Base-by-base conservation (phyloP, 2,329 filamentous ascomycete species). In the Hypoxylon sp. region DNA sequence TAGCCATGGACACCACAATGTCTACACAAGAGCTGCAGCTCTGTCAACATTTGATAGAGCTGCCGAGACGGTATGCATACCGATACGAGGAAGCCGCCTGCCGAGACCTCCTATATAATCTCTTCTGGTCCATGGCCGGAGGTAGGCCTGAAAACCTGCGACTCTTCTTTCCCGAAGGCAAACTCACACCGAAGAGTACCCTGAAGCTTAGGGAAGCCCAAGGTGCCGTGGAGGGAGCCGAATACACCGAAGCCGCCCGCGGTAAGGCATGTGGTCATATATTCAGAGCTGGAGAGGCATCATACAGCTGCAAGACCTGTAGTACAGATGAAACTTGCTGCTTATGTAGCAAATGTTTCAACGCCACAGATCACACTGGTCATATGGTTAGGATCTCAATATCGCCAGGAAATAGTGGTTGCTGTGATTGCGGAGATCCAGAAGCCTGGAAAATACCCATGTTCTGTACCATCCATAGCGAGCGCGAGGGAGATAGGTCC, bases 191-290 rank as follows among this genome's bases (percentile, higher is more conserved):
- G n/a, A 82, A 82, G 49, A 85, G 84, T 41, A 82, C 83, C 48
- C 91, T 94, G 86, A 96, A 92, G 79, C 84, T 99, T 41, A 88
- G 91, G 67, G 90, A 93, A 74, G 94, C 94, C 14, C 97, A 99
- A 78, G 95, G 94, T 17, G 93, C 93, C n/a, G 86, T 93, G 63
- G 94, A 97, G 76, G 95, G 96, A 10, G 93, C 95, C 32, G 97
- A 99, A 79, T 99, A 98, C 78, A 96, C 93, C 19, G 92, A 95
- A 72, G 91, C 92, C 5, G 96, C 96, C 13, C 89, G 93, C 72
- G 96, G 97, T 60, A 97, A 97, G 80, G 91, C 94, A 50, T 99
- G 96, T 79, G 97, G 96, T 3, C 97, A 99, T 82, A 98, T 99
- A 69, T 97, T 99, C 86, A 95, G 95, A 81, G 87, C 89, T 13